These are phyloP conservation scores for Trapa incisa DNA, from an alignment of 345 rosid genomes.

Conservation along the genomic window DNA sequence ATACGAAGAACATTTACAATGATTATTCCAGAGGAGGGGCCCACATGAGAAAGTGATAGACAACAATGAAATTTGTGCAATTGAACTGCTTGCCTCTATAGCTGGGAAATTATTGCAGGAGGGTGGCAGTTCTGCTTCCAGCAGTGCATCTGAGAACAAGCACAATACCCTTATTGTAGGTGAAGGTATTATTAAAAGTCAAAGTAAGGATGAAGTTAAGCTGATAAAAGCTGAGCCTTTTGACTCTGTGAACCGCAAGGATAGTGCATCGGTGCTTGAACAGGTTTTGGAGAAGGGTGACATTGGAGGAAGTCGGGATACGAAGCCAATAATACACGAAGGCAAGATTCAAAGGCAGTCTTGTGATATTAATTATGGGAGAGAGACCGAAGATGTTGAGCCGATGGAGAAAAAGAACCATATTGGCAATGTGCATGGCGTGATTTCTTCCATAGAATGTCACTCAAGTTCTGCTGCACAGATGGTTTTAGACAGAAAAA, in stretches of 20 bases:
- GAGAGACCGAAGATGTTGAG: neutral
- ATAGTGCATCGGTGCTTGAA: neutral
- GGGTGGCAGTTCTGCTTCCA: conserved; percentile 57
- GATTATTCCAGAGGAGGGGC: conserved; percentile 36
- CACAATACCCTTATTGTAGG: conserved; percentile 23
- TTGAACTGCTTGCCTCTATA: conserved; percentile 70
- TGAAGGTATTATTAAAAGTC: conserved; percentile 23
- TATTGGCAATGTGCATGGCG: neutral
- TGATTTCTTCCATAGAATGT: conserved; percentile 23
- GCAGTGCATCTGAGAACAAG: conserved; percentile 39
- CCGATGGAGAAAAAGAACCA: neutral
- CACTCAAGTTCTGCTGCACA: conserved; percentile 21
- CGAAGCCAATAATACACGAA: neutral
- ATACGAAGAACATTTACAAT: conserved; percentile 8
- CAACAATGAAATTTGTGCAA: conserved; percentile 36
- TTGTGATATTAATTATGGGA: neutral
- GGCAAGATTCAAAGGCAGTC: neutral
- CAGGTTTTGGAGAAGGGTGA: neutral
- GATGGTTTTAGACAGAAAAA: conserved; percentile 27
- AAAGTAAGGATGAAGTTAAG: conserved; percentile 20
- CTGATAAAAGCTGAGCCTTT: conserved; percentile 2
- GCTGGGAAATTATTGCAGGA: conserved; percentile 70
- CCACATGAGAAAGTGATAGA: conserved; percentile 22
- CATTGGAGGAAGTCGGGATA: neutral
- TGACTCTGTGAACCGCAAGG: neutral